Evolutionary conservation across 768 basidiomycete species (phyloP), one percentile per base, ranked within the genome.

Genomic region (Trametes elegans): DNA sequence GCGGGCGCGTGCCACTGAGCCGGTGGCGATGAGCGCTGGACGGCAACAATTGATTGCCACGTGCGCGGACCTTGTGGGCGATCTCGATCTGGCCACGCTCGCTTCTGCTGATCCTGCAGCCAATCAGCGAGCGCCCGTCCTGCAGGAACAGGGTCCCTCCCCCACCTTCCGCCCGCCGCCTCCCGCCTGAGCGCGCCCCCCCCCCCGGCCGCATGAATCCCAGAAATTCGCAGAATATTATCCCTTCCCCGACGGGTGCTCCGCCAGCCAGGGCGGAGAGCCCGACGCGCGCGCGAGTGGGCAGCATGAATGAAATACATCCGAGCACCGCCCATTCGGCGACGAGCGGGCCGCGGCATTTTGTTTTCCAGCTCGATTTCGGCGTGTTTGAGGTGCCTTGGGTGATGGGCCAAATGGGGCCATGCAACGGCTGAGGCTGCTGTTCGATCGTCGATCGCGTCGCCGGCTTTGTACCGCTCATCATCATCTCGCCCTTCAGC

Each of bases 371-470:
- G 43, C 31, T 31, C 36, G 44, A 47, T 46, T 47, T 46, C 46
- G 49, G 44, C 31, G 56, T 52, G 50, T 52, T 48, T 50, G 43
- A 51, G 42, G 57, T 59, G 57, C 57, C 57, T 54, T 54, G 52
- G 47, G n/a, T 59, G 57, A 59, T 59, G 57, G 27, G 21, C 51
- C 40, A 49, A 45, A 34, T n/a, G 51, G 47, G 32, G 49, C 50
- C 45, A 47, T 24, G 50, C 50, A 49, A 57, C 49, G 21, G 55
- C 55, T 24, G 28, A 49, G 41, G 42, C 49, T 31, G 57, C 57
- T 42, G 51, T 50, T 54, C 53, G 57, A 59, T 59, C 57, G 49
- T 49, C 57, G 57, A 58, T 58, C 57, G 51, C 57, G 57, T 57
- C 45, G 39, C 34, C 43, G 55, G 43, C 44, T 38, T 51, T 51